Evolutionary conservation across 805 yeast species (phyloP), one percentile per base, ranked within the genome.

Genomic region (Wickerhamiella occidentalis): DNA sequence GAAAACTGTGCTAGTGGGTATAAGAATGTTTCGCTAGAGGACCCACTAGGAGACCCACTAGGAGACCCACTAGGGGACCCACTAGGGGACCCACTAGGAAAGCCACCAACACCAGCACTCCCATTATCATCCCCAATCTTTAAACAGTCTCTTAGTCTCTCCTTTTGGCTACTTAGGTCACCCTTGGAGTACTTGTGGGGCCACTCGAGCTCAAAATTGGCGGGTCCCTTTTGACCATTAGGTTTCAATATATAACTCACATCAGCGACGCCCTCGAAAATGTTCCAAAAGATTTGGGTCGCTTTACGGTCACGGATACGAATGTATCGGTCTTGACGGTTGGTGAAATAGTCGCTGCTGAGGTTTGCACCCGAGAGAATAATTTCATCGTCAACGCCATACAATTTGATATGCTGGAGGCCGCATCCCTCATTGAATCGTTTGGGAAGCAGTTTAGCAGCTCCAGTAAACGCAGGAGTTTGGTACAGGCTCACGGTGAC

Each of bases 351-450:
- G 66, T 92, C 98, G 33, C 76, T 70, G 0, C 96, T 85, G 44
- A 92, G 70, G 60, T 92, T 92, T 2, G 98, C 98, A 6, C 97
- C 98, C 15, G 84, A 76, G 28, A 92, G 71, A 17, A 92, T 75
- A 38, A 92, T 78, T 61, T 88, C 95, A 58, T 86, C 78, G 63
- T 92, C 98, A 59, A 88, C 79, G 1, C 98, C 98, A 63, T 92
- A 92, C 25, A 92, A 74, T 63, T 92, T 92, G 97, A 92, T 92
- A 62, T 92, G 98, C 64, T 92, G 98, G 47, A 92, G 72, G 0
- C 98, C 98, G 57, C 75, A 71, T 3, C 94, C 88, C 67, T 92
- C 98, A 64, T 88, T 87, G 54, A 90, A 71, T 54, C 98, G 73
- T 52, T 75, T 80, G 0, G 98, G 98, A 2, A 86, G 72, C 19